A percentile compares a stretch with the other conserved stretches of the same genome.
Conservation (phyloP, 768 basidiomycete genomes). For the Favolaschia claudopus region DNA sequence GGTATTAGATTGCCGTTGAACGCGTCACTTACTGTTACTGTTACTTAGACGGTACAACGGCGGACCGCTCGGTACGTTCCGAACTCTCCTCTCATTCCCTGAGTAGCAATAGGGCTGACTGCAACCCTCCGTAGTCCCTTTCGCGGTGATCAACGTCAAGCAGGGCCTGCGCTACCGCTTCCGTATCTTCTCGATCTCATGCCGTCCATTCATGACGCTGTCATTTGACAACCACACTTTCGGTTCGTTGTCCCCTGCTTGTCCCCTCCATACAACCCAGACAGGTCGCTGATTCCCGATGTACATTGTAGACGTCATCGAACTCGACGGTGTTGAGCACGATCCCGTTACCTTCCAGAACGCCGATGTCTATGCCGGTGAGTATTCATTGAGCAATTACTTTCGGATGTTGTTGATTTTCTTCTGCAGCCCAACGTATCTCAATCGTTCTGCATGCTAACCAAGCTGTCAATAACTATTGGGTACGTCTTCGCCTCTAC, state of each 20-base stretch:
- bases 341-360: constrained; percentile 49
- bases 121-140: constrained; percentile 34
- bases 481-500: constrained; percentile 24
- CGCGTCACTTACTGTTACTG: background rate
- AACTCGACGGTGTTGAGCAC: constrained; percentile 50
- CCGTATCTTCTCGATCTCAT: constrained; percentile 56
- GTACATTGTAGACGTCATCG: constrained; percentile 35
- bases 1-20: constrained; percentile 33
- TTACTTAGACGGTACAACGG: constrained; percentile 45
- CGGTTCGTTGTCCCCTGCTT: constrained; percentile 23
- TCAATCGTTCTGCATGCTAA: constrained; percentile 49
- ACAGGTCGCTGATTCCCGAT: background rate
- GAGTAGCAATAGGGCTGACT: constrained; percentile 31
- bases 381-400: background rate
- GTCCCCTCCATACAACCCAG: background rate
- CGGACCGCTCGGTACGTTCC: constrained; percentile 45
- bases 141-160: constrained; percentile 52
- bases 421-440: constrained; percentile 41
- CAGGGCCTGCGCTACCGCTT: constrained; percentile 56
- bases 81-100: constrained; percentile 16
- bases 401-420: background rate
- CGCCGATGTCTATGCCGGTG: constrained; percentile 51
- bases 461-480: constrained; percentile 54
- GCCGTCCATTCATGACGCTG: constrained; percentile 50
- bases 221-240: constrained; percentile 48